Percentiles rank a stretch among this genome's conserved stretches.
Evolutionary conservation across 768 basidiomycete genomes (phyloP).

Genomic region (Mycena floridula): DNA sequence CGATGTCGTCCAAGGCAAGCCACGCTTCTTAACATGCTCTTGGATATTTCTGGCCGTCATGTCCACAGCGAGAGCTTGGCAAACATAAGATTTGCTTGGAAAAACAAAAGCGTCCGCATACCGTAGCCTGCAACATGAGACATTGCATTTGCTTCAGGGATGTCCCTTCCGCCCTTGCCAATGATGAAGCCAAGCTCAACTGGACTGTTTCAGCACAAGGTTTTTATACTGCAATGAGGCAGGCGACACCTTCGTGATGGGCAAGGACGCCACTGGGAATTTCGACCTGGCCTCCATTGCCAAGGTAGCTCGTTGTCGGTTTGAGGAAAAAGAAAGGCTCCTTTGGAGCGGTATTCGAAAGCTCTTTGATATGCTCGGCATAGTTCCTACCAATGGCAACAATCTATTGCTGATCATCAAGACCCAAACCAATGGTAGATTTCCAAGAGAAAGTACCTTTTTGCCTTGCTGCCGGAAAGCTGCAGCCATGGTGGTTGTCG

Average conservation of each 20-base stretch:
- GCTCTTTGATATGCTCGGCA: conserved; percentile 84
- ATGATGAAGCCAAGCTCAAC: conserved; percentile 98
- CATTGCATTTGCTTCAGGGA: conserved; percentile 64
- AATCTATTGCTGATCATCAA: conserved; percentile 36
- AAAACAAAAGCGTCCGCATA: conserved; percentile 33
- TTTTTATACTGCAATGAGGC: too few species aligned
- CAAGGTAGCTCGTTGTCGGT: conserved; percentile 85
- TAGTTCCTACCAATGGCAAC: conserved; percentile 97
- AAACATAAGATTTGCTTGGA: conserved; percentile 4
- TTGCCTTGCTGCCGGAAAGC: conserved; percentile 40
- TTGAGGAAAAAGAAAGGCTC: conserved; percentile 99
- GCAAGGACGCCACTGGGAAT: conserved; percentile 78
- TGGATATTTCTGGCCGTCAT: conserved; percentile 97
- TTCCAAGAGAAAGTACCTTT: conserved; percentile 26
- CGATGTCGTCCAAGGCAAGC: conserved; percentile 95
- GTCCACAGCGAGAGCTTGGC: conserved; percentile 83
- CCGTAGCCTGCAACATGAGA: conserved; percentile 90
- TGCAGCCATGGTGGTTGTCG: conserved; percentile 25
- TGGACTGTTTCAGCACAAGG: conserved; percentile 16
- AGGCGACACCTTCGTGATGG: conserved; percentile 79
- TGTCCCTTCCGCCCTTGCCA: conserved; percentile 80
- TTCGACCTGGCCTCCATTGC: conserved; percentile 74
- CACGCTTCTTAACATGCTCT: conserved; percentile 84
- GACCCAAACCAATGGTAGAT: neutral
- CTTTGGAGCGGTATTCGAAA: conserved; percentile 81